Conservation (phyloP, 1,139 yeast genomes). For the Insectozyma bohioensis region DNA sequence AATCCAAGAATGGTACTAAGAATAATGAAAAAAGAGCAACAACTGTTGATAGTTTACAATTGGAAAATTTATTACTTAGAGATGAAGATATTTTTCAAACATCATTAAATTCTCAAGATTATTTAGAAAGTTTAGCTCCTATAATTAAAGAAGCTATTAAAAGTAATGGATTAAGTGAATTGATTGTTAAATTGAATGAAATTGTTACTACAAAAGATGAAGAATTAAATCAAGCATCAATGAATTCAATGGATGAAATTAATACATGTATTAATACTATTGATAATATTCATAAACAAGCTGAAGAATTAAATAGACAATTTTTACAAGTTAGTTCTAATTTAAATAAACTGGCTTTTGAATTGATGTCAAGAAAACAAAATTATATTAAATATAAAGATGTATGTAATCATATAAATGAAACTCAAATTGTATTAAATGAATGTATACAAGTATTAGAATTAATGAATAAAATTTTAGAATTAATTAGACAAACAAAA, state of each 20-base stretch:
- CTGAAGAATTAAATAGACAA: constrained; percentile 53
- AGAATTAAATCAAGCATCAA: constrained; percentile 62
- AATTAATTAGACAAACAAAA: constrained; percentile 68
- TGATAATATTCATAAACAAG: constrained; percentile 52
- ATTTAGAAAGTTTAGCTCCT: constrained; percentile 78
- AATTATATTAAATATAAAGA: constrained; percentile 55
- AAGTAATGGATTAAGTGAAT: constrained; percentile 53
- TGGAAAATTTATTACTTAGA: constrained; percentile 41
- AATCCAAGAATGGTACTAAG: constrained; percentile 1
- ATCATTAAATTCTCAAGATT: constrained; percentile 63
- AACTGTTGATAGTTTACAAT: constrained; percentile 31
- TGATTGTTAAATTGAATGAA: constrained; percentile 55
- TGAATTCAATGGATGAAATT: constrained; percentile 60
- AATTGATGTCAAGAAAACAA: constrained; percentile 60
- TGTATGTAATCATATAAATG: constrained; percentile 58
- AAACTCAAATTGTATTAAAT: constrained; percentile 59
- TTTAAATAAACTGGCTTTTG: constrained; percentile 62
- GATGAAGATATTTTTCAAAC: constrained; percentile 50
- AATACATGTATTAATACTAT: constrained; percentile 56
- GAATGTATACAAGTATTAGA: constrained; percentile 82
- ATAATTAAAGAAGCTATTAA: constrained; percentile 68
- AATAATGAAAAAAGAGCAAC: constrained; percentile 1
- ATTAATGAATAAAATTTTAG: constrained; percentile 82
- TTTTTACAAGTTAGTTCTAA: constrained; percentile 51
- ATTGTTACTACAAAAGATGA: constrained; percentile 61